Percentiles rank a stretch among this genome's conserved stretches.
Evolutionary conservation across 2,329 filamentous ascomycete genomes (phyloP).

Genomic region (Penicillium sp.): DNA sequence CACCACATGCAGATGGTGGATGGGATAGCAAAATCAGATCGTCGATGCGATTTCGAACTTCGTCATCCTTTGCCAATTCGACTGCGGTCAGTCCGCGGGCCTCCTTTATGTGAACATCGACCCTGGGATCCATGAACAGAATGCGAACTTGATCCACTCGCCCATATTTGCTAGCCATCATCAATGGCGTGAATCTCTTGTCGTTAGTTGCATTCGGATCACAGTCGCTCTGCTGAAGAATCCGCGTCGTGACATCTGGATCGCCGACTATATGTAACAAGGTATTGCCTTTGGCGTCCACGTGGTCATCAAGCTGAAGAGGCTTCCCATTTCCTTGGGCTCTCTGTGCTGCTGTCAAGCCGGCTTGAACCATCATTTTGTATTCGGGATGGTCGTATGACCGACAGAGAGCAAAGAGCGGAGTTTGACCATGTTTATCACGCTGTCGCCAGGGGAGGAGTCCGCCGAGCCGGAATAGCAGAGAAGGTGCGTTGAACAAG

Average conservation of each 20-base stretch:
- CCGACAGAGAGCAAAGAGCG: conserved; percentile 88
- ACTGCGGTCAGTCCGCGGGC: conserved; percentile 88
- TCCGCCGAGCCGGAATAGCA: conserved; percentile 76
- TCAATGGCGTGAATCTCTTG: conserved; percentile 89
- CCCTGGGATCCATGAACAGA: conserved; percentile 82
- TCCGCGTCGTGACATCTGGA: conserved; percentile 70
- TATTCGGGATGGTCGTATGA: conserved; percentile 94
- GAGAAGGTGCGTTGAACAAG: conserved; percentile 82
- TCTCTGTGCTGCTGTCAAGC: conserved; percentile 71
- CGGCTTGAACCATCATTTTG: conserved; percentile 81
- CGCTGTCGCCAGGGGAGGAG: conserved; percentile 85
- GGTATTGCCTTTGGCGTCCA: conserved; percentile 91
- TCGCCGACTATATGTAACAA: conserved; percentile 95
- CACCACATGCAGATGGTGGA: conserved; percentile 54
- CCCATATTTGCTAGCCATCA: conserved; percentile 98
- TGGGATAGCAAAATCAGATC: conserved; percentile 85
- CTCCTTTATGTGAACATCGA: conserved; percentile 83
- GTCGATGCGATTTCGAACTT: conserved; percentile 94
- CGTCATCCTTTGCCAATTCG: conserved; percentile 95
- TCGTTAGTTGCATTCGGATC: conserved; percentile 96
- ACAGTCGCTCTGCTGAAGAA: conserved; percentile 85
- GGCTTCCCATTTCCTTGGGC: conserved; percentile 76
- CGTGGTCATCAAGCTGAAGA: conserved; percentile 89
- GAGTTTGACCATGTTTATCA: conserved; percentile 97
- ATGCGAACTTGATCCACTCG: conserved; percentile 89